Evolutionary conservation across 176 grass and related monocot species (phyloP).

Genomic region (Phragmites australis): DNA sequence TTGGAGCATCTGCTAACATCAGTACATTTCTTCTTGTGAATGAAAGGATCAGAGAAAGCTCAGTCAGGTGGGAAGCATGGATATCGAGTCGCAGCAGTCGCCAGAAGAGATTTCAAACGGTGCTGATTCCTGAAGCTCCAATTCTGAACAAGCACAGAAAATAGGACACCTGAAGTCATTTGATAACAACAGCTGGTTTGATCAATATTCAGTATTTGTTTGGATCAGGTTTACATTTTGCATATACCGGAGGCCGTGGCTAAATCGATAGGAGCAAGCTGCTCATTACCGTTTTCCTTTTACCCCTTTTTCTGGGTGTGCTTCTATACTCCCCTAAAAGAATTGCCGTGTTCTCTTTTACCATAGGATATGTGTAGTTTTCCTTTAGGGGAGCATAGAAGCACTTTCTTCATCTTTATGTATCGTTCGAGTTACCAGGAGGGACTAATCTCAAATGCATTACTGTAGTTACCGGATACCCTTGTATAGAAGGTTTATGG

Average conservation of each 20-base stretch:
- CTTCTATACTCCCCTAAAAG: constrained; percentile 54
- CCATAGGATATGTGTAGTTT: constrained; percentile 39
- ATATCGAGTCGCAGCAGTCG: constrained; percentile 63
- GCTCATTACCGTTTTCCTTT: not conserved
- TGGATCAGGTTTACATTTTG: constrained; percentile 50
- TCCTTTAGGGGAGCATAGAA: constrained; percentile 50
- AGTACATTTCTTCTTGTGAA: not conserved
- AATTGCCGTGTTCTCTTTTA: constrained; percentile 10
- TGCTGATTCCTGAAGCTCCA: constrained; percentile 40
- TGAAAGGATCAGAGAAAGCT: constrained; percentile 63
- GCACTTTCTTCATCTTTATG: constrained; percentile 27
- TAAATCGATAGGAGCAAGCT: constrained; percentile 36
- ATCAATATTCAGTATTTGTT: constrained; percentile 31
- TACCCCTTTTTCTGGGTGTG: constrained; percentile 12
- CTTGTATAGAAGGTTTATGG: constrained; percentile 39
- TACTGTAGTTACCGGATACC: constrained; percentile 25
- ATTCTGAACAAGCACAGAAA: constrained; percentile 20
- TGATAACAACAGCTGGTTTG: constrained; percentile 30
- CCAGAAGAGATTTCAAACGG: constrained; percentile 46
- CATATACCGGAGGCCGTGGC: constrained; percentile 21
- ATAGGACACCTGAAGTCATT: constrained; percentile 28
- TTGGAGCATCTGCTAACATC: not conserved
- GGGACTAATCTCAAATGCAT: constrained; percentile 41
- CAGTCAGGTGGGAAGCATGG: constrained; percentile 67
- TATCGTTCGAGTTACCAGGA: constrained; percentile 34